phyloP scores from a whole-genome alignment of 495 filamentous ascomycete species.

The Filosporella fistucella region DNA sequence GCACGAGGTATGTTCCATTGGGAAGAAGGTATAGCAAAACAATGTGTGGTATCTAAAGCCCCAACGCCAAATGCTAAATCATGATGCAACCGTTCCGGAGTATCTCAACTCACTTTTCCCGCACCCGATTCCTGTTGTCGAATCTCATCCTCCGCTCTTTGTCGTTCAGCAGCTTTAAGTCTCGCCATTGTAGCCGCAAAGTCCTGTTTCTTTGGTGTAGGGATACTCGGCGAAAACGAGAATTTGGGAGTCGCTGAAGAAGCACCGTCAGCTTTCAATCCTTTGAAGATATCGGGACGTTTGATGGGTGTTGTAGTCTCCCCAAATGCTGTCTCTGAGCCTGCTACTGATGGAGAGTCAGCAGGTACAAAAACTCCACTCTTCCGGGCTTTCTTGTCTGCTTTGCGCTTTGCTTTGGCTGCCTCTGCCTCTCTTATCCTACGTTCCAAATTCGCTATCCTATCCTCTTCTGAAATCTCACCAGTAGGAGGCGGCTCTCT shows the following conservation, averaged over 20 bases:
- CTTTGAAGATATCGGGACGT: conserved; percentile 26
- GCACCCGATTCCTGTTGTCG: conserved; percentile 20
- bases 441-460: conserved; percentile 18
- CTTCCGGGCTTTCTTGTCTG: conserved; percentile 27
- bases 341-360: conserved; percentile 18
- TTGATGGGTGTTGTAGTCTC: conserved; percentile 25
- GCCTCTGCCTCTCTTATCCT: conserved; percentile 19
- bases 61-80: conserved; percentile 22
- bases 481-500: background rate
- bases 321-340: conserved; percentile 1
- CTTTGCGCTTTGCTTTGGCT: conserved; percentile 23
- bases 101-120: background rate
- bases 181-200: conserved; percentile 25
- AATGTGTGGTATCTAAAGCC: conserved; percentile 2
- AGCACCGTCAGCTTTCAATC: conserved; percentile 28
- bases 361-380: conserved; percentile 21
- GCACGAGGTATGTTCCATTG: conserved; percentile 8
- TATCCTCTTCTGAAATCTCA: conserved; percentile 22
- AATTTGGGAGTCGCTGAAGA: conserved; percentile 28
- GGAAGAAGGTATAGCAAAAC: conserved; percentile 21
- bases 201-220: conserved; percentile 21
- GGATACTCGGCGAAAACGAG: conserved; percentile 24
- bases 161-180: conserved; percentile 26
- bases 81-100: background rate
- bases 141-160: conserved; percentile 28